A percentile compares a stretch with the other conserved stretches of the same genome.
These are phyloP conservation scores for Houttuynia cordata DNA, from an alignment of 164 flowering plant species.

Conservation along the genomic window DNA sequence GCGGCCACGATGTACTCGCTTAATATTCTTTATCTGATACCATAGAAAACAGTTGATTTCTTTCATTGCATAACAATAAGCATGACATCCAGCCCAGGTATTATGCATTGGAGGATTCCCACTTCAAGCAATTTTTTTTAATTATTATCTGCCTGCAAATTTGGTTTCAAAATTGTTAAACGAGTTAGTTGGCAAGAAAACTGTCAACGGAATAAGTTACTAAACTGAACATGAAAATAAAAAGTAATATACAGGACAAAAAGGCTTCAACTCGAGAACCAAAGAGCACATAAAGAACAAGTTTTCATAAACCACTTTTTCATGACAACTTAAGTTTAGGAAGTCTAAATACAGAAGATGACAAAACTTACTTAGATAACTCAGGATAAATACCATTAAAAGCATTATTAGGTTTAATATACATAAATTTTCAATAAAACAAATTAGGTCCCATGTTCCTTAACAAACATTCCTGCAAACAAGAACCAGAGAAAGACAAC, in stretches of 20 bases:
- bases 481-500: no score
- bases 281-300: no score
- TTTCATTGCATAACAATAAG: no score
- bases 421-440: conserved; percentile 63
- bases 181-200: not conserved
- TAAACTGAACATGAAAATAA: no score
- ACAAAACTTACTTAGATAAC: no score
- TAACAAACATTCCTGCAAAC: conserved; percentile 41
- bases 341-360: conserved; percentile 5
- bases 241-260: no score
- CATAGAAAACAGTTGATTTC: no score
- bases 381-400: conserved; percentile 39
- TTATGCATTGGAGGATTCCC: conserved; percentile 59
- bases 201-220: no score
- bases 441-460: conserved; percentile 54
- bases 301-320: not conserved
- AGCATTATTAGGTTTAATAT: conserved; percentile 41
- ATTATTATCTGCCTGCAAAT: not conserved
- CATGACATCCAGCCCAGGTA: conserved; percentile 46
- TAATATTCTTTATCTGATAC: no score
- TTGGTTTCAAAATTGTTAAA: not conserved
- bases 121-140: conserved; percentile 25
- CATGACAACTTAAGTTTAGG: not conserved
- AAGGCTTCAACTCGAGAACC: no score
- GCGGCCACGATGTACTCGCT: conserved; percentile 41